These are phyloP conservation scores for Zygosaccharomyces lentus DNA, from an alignment of 805 yeast species.

Conservation along the genomic window DNA sequence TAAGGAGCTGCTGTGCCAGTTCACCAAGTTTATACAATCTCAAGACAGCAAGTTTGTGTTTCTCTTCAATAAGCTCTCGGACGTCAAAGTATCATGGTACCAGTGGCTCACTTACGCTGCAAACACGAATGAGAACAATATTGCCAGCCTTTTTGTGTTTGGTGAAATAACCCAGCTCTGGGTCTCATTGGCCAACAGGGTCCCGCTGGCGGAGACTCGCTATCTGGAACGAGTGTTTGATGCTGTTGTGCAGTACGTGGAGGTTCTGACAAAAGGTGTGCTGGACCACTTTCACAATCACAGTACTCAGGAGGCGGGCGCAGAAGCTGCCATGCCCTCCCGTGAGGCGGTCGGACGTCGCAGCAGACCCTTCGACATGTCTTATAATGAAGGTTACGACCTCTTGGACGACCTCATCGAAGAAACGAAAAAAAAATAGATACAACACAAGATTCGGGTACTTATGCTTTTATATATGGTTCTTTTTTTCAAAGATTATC, in stretches of 20 bases:
- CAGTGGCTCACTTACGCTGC: slow-evolving; percentile 15
- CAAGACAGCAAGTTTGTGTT: slow-evolving; percentile 15
- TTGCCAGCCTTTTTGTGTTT: slow-evolving; percentile 13
- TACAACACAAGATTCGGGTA: not conserved
- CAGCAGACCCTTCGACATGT: not conserved
- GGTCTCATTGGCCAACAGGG: slow-evolving; percentile 11
- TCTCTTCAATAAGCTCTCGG: slow-evolving; percentile 14
- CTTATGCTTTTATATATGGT: not conserved
- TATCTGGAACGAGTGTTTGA: slow-evolving; percentile 11
- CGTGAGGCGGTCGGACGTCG: not conserved
- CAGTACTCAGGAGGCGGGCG: not conserved
- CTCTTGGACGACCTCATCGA: slow-evolving; percentile 19
- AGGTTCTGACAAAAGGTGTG: not conserved
- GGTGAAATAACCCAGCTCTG: slow-evolving; percentile 16
- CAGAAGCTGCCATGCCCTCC: not conserved
- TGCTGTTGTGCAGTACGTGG: slow-evolving; percentile 6
- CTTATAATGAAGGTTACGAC: slow-evolving; percentile 18
- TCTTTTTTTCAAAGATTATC: not conserved
- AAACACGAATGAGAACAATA: slow-evolving; percentile 11
- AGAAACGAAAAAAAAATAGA: slow-evolving; percentile 12
- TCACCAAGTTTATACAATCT: slow-evolving; percentile 18
- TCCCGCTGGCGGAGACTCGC: slow-evolving; percentile 11
- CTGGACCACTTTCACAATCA: slow-evolving; percentile 3
- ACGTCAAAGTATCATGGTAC: slow-evolving; percentile 16
- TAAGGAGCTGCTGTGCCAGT: slow-evolving; percentile 19